phyloP scores from a whole-genome alignment of 2,329 filamentous ascomycete species.

The Aspergillus cejpii region DNA sequence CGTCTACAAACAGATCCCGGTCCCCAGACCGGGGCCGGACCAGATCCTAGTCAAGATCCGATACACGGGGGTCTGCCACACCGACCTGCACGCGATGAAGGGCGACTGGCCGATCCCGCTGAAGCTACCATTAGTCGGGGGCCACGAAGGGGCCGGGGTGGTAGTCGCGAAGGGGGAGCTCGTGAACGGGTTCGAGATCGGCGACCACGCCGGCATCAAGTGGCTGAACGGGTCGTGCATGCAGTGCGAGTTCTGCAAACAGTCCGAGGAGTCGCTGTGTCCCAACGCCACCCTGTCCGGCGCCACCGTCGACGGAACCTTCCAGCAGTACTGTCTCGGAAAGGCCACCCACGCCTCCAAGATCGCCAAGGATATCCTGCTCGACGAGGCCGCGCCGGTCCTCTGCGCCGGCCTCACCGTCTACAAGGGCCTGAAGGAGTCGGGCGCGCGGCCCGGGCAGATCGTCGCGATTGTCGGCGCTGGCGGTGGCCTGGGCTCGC shows the following conservation, averaged over 20 bases:
- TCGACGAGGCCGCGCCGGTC: slow-evolving; percentile 72
- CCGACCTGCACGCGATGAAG: slow-evolving; percentile 72
- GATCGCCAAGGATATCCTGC: slow-evolving; percentile 67
- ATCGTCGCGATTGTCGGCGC: slow-evolving; percentile 79
- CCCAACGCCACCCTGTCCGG: slow-evolving; percentile 67
- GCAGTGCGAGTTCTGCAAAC: slow-evolving; percentile 73
- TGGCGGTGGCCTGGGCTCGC: slow-evolving; percentile 70
- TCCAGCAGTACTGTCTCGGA: slow-evolving; percentile 86
- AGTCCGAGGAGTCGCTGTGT: slow-evolving; percentile 77
- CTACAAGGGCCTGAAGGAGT: slow-evolving; percentile 88
- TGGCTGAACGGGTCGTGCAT: slow-evolving; percentile 90
- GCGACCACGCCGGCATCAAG: slow-evolving; percentile 81
- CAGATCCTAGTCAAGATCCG: slow-evolving; percentile 90
- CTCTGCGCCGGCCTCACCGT: slow-evolving; percentile 82
- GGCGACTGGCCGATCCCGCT: slow-evolving; percentile 82
- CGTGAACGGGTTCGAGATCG: slow-evolving; percentile 70
- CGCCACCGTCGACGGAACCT: slow-evolving; percentile 86
- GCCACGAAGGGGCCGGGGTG: slow-evolving; percentile 70
- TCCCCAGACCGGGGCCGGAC: slow-evolving; percentile 72
- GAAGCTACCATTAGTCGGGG: slow-evolving; percentile 81
- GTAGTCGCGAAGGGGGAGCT: slow-evolving; percentile 74
- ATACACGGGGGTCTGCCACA: slow-evolving; percentile 86
- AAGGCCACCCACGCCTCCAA: slow-evolving; percentile 80
- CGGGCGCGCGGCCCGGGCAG: slow-evolving; percentile 65
- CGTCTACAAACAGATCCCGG: slow-evolving; percentile 58